These are phyloP conservation scores for Neoboletus subvelutipes DNA, from an alignment of 768 basidiomycete genomes.

Conservation along the genomic window DNA sequence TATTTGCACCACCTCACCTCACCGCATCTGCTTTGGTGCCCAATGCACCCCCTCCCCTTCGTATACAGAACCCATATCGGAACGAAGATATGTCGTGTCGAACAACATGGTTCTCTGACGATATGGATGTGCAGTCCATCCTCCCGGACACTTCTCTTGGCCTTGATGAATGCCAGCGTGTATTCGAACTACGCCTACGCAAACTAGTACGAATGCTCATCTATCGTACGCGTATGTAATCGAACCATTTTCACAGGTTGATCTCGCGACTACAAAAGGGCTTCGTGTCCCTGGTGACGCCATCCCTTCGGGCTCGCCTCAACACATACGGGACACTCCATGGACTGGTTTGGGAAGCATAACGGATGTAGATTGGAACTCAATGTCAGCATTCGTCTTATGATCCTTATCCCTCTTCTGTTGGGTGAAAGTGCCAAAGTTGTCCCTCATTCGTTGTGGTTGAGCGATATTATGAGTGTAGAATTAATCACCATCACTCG, in stretches of 20 bases:
- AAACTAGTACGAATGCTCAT: not conserved
- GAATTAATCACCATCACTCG: too few species aligned
- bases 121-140: not conserved
- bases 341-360: not conserved
- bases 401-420: too few species aligned
- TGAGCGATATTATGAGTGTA: too few species aligned
- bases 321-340: not conserved
- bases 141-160: not conserved
- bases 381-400: not conserved
- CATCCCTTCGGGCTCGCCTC: not conserved
- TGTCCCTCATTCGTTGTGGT: too few species aligned
- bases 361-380: too few species aligned
- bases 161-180: not conserved
- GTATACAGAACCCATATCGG: too few species aligned
- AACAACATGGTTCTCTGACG: not conserved
- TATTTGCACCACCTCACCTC: too few species aligned
- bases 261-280: not conserved
- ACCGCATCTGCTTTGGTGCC: too few species aligned
- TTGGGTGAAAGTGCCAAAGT: too few species aligned
- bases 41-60: too few species aligned
- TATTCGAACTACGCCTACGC: not conserved
- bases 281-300: not conserved
- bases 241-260: not conserved
- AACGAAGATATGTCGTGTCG: not conserved
- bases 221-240: not conserved